A percentile compares a stretch with the other conserved stretches of the same genome.
Evolutionary conservation across 2,329 filamentous ascomycete genomes (phyloP).

Genomic region (Ophiostoma tasmaniense): DNA sequence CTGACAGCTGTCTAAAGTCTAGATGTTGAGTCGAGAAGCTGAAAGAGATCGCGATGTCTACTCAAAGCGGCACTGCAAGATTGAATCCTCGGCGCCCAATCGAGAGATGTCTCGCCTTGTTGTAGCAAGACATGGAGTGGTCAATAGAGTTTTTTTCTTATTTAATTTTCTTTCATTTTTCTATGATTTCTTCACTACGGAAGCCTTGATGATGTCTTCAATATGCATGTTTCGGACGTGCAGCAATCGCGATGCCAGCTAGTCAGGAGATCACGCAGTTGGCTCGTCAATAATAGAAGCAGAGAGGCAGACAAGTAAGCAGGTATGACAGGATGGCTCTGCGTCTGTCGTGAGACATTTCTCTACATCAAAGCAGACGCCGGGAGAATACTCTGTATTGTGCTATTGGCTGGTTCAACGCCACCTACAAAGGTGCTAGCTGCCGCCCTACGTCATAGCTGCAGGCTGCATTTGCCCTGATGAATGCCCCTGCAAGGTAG

Average conservation of each 20-base stretch:
- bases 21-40: neutral
- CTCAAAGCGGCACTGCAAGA: neutral
- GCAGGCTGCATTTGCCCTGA: neutral
- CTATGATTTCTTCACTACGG: too few relatives aligned
- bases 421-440: neutral
- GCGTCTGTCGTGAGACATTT: neutral
- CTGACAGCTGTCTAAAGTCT: neutral
- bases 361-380: neutral
- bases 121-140: too few relatives aligned
- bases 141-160: neutral
- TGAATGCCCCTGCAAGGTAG: too few relatives aligned
- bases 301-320: too few relatives aligned
- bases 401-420: neutral
- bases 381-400: neutral
- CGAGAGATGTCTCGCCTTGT: too few relatives aligned
- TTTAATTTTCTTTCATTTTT: too few relatives aligned
- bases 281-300: neutral
- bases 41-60: neutral
- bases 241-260: neutral
- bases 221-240: neutral
- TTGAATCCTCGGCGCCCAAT: too few relatives aligned
- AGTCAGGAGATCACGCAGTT: neutral
- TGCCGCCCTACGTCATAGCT: neutral
- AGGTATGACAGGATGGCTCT: neutral
- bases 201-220: too few relatives aligned